A percentile compares a stretch with the other conserved stretches of the same genome.
These are phyloP conservation scores for Rubus idaeus DNA, from an alignment of 306 rosid species.

Conservation along the genomic window DNA sequence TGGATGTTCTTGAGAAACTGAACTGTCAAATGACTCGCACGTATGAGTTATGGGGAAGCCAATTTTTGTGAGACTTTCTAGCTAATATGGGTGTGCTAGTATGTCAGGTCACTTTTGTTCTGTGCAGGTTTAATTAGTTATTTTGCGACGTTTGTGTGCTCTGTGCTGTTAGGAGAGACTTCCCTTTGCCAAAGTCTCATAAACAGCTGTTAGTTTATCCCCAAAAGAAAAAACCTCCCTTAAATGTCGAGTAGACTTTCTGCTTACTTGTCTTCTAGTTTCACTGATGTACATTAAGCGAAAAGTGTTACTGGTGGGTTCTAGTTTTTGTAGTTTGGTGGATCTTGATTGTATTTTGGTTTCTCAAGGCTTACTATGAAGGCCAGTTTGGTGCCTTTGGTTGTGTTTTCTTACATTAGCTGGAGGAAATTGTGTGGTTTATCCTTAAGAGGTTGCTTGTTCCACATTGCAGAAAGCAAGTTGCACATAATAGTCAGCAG, in stretches of 20 bases:
- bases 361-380: not conserved
- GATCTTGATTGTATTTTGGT: not conserved
- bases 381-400: slow-evolving; percentile 6
- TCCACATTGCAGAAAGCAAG: slow-evolving; percentile 58
- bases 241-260: not conserved
- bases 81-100: not conserved
- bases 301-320: not conserved
- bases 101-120: not conserved
- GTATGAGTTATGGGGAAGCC: not conserved
- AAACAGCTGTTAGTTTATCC: not conserved
- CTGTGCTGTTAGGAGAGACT: not conserved
- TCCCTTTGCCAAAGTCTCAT: not conserved
- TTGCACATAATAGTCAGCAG: slow-evolving; percentile 79
- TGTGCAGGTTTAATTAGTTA: not conserved
- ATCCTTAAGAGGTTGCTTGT: slow-evolving; percentile 12
- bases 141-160: not conserved
- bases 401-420: not conserved
- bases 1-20: not conserved
- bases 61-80: not conserved
- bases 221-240: too few species aligned
- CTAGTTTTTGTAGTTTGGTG: not conserved
- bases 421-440: slow-evolving; percentile 1
- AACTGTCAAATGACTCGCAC: not conserved
- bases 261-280: not conserved
- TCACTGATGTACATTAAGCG: not conserved